These are phyloP conservation scores for Primulina tabacum DNA, from an alignment of 257 asterid species.

Conservation along the genomic window DNA sequence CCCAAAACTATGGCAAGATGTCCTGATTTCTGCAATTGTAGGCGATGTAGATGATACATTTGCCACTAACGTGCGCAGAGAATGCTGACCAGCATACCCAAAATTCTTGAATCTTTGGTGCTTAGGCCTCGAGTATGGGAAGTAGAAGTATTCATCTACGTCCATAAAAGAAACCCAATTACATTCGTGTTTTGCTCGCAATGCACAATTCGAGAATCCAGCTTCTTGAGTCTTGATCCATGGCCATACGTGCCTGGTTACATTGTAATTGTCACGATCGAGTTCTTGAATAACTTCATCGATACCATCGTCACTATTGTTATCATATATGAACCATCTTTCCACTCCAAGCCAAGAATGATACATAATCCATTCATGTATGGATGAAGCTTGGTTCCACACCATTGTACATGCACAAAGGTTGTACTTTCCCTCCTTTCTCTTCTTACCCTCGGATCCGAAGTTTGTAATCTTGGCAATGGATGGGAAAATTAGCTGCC, in stretches of 20 bases:
- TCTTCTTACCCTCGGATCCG: conserved; percentile 16
- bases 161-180: conserved; percentile 92
- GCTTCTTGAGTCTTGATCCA: conserved; percentile 99
- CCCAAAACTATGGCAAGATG: conserved; percentile 88
- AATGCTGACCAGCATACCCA: conserved; percentile 49
- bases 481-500: conserved; percentile 59
- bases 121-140: conserved; percentile 48
- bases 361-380: conserved; percentile 82
- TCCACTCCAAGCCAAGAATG: conserved; percentile 93
- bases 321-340: conserved; percentile 89
- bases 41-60: conserved; percentile 55
- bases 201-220: conserved; percentile 91
- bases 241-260: conserved; percentile 88
- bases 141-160: conserved; percentile 89
- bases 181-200: conserved; percentile 75
- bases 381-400: conserved; percentile 85
- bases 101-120: conserved; percentile 32
- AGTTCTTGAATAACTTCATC: conserved; percentile 53
- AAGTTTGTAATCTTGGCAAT: conserved; percentile 57
- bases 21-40: conserved; percentile 66
- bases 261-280: conserved; percentile 48
- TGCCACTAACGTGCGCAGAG: conserved; percentile 54
- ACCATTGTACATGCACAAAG: conserved; percentile 95
- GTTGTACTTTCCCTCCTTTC: conserved; percentile 36
- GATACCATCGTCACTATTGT: conserved; percentile 76